Base-by-base conservation (phyloP, 257 asterid genomes). In the Solanum ossicruentum region DNA sequence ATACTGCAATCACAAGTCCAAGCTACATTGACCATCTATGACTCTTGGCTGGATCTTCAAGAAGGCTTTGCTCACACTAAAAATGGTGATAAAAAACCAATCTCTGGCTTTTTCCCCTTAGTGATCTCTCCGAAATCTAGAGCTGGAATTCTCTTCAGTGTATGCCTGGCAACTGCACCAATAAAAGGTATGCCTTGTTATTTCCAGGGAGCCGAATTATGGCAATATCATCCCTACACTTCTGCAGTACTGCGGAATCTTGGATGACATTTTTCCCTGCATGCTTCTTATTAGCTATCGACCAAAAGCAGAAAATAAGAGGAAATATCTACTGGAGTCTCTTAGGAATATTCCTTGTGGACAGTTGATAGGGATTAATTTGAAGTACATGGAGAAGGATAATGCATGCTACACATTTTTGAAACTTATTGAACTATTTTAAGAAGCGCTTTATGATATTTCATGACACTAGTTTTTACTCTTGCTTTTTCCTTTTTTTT, bases 21-120 rank as follows among this genome's bases (percentile, higher is more conserved):
- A 90, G 98, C 99, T 85, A 94, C 96, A 49, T 88, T 97, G 84
- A 88, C 92, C 60, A 87, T 97, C 89, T 84, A 90, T 85, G 98
- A 97, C 89, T 95, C 98, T 88, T 92, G 96, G 97, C 90, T 97
- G 88, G 98, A 95, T 87, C 98, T 97, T 85, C 98, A 97, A 91
- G 95, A 90, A 87, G 98, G 98, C 55, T 97, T 95, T 92, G 87
- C 92, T 72, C 97, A 96, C 93, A 83, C 94, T 80, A 94, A 93
- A 79, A 91, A 93, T 78, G 93, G 86, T 83, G 94, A 92, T 83
- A 93, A 93, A 49, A 91, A 96, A 84, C 98, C 98, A 63, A 89
- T 86, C 69, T 95, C 98, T 75, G 89, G 91, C 82, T 93, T 90
- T 89, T 96, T 97, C 86, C 99, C 99, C 5, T 86, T 96, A 49